phyloP scores from a whole-genome alignment of 2,329 filamentous ascomycete genomes.

The Cercospora sojina region DNA sequence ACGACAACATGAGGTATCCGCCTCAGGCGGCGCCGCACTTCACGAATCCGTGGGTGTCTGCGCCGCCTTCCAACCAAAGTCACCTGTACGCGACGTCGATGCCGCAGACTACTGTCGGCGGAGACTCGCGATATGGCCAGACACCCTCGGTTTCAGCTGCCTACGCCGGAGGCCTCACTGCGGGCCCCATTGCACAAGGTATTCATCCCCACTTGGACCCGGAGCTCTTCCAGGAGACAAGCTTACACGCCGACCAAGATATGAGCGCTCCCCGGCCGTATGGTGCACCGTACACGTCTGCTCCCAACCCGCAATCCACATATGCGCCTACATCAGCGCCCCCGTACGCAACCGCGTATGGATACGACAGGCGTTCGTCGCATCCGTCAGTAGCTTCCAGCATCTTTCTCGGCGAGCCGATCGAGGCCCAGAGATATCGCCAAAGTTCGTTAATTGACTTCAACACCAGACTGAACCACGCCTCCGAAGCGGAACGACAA shows the following conservation, averaged over 20 bases:
- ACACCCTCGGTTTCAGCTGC: constrained; percentile 41
- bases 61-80: constrained; percentile 55
- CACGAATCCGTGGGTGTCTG: constrained; percentile 81
- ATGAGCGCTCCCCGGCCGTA: constrained; percentile 67
- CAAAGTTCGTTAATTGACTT: constrained; percentile 67
- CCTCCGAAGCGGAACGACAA: constrained; percentile 58
- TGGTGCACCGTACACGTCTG: constrained; percentile 67
- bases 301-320: constrained; percentile 66
- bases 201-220: constrained; percentile 61
- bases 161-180: constrained; percentile 63
- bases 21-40: constrained; percentile 64
- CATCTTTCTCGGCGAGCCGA: constrained; percentile 50
- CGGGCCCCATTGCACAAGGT: constrained; percentile 67
- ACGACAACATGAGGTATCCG: constrained; percentile 75
- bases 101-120: constrained; percentile 58
- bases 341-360: constrained; percentile 67
- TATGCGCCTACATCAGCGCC: constrained; percentile 66
- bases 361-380: constrained; percentile 69
- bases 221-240: constrained; percentile 59
- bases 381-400: constrained; percentile 73
- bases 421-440: constrained; percentile 50
- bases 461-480: constrained; percentile 55
- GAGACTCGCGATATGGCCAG: constrained; percentile 45
- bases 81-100: constrained; percentile 66
- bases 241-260: constrained; percentile 72